These are phyloP conservation scores for Leccinum subtestaceum DNA, from an alignment of 768 basidiomycete species.

Conservation along the genomic window DNA sequence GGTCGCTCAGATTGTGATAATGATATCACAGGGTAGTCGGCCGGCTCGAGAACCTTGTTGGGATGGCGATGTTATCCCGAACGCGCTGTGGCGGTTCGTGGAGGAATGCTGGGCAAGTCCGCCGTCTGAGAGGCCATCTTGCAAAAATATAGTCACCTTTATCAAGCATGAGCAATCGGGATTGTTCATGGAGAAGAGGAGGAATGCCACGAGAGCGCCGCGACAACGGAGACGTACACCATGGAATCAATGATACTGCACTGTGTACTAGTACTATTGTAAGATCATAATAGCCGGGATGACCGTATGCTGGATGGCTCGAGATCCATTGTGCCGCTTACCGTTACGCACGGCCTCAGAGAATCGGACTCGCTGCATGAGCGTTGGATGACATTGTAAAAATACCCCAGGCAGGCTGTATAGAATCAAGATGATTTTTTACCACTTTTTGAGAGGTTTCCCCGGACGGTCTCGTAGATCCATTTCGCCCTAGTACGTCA, in stretches of 20 bases:
- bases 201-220: neutral
- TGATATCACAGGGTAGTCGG: slow-evolving; percentile 9
- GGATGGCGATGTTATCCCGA: slow-evolving; percentile 25
- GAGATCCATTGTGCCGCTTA: too few relatives aligned
- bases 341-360: too few relatives aligned
- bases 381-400: too few relatives aligned
- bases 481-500: too few relatives aligned
- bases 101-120: slow-evolving; percentile 22
- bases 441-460: too few relatives aligned
- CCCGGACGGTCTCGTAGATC: too few relatives aligned
- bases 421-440: too few relatives aligned
- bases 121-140: slow-evolving; percentile 17
- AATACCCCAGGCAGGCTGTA: too few relatives aligned
- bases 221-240: neutral
- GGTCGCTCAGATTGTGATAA: slow-evolving; percentile 23
- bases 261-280: neutral
- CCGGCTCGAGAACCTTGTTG: slow-evolving; percentile 16
- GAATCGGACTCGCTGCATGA: too few relatives aligned
- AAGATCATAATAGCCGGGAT: neutral
- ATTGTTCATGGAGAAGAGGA: neutral
- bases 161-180: slow-evolving; percentile 3
- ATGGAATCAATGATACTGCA: neutral
- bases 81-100: slow-evolving; percentile 24
- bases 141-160: slow-evolving; percentile 12
- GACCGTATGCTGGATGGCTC: too few relatives aligned